Base-by-base conservation (phyloP, 2,329 filamentous ascomycete genomes). In the Madurella mycetomatis region DNA sequence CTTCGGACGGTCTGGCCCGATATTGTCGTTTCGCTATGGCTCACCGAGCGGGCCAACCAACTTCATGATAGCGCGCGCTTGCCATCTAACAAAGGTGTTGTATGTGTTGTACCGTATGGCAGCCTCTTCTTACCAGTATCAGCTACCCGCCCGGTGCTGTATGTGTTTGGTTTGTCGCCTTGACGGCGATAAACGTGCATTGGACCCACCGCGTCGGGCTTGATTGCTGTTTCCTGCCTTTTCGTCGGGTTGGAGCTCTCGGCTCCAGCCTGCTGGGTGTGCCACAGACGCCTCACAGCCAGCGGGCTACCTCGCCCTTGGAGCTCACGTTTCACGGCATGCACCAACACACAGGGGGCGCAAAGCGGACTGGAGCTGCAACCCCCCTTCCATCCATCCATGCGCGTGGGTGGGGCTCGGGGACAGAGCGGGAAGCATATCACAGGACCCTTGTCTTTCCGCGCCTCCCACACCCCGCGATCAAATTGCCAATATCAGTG, bases 221-320 rank as follows among this genome's bases (percentile, higher is more conserved):
- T 39, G n/a, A 18, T 30, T 57, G 46, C 51, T 57, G 54, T 55
- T 59, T 56, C 56, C 49, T 47, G 41, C 41, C 15, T 13, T 43
- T 41, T n/a, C 16, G 41, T 12, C 41, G 46, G 41, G 47, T 47
- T 31, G 32, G 41, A n/a, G 34, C 44, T 51, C 34, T 62, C 54
- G 56, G 60, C 34, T 61, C 60, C 60, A 53, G 46, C 32, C 49
- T 48, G 46, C 49, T 59, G 56, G 60, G 51, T 58, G 56, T 30
- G 54, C 50, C 53, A 46, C 51, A 49, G 40, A 55, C 47, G 49
- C 53, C 53, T 53, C 54, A 32, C 43, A 49, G 54, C 55, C 53
- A 55, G 43, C 55, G 57, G 55, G 58, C 52, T 55, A 16, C 51
- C 54, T 59, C 56, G 53, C 37, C 44, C 25, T 42, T 42, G 16